phyloP scores from a whole-genome alignment of 768 basidiomycete genomes.

The Auricularia sp. region DNA sequence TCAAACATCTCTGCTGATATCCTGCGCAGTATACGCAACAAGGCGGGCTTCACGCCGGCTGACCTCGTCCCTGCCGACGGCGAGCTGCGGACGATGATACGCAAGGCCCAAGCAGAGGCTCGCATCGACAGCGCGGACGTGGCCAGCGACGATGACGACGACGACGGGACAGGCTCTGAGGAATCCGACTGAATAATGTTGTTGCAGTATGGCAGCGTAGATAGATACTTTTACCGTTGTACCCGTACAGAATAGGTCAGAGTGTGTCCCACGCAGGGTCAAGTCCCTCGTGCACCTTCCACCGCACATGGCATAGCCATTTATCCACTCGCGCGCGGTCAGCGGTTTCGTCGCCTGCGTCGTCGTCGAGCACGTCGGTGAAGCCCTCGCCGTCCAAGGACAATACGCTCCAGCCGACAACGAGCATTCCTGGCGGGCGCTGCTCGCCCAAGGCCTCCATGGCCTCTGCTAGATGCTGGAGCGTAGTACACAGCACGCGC shows the following conservation, averaged over 20 bases:
- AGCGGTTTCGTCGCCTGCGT: conserved; percentile 20
- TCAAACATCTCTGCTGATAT: neutral
- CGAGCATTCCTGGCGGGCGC: conserved; percentile 91
- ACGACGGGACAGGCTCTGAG: neutral
- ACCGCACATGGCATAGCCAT: conserved; percentile 55
- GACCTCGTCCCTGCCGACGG: conserved; percentile 50
- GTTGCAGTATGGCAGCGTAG: no score
- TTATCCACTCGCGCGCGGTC: conserved; percentile 38
- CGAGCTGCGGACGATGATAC: conserved; percentile 38
- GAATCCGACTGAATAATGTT: neutral
- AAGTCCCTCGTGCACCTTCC: conserved; percentile 60
- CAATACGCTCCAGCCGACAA: conserved; percentile 85
- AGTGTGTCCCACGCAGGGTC: conserved; percentile 27
- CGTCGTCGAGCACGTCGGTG: conserved; percentile 52
- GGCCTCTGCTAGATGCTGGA: conserved; percentile 58
- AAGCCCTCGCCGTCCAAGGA: conserved; percentile 67
- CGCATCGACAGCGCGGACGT: conserved; percentile 51
- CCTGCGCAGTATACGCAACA: conserved; percentile 54
- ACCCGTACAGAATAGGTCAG: neutral
- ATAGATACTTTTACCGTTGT: no score
- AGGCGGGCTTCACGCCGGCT: conserved; percentile 44
- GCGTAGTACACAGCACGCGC: conserved; percentile 67
- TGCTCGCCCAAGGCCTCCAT: conserved; percentile 73
- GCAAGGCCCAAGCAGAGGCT: conserved; percentile 41
- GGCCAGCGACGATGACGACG: conserved; percentile 37